Percentiles rank a stretch among this genome's conserved stretches.
Conservation (phyloP, 305 asterid species). For the Rubia tinctorum region DNA sequence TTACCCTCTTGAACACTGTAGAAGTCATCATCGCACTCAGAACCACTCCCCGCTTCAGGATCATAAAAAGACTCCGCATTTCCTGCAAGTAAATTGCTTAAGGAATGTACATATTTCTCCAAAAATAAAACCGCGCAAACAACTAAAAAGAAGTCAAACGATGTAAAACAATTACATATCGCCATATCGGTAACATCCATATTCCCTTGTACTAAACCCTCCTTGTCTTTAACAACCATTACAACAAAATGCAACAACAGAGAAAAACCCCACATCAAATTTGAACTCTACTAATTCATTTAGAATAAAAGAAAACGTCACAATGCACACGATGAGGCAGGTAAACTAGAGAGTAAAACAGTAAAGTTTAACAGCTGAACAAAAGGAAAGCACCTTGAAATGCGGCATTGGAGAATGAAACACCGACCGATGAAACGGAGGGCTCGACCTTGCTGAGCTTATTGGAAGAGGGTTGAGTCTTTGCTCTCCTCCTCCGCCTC, state of each 20-base stretch:
- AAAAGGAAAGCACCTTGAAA: slow-evolving; percentile 56
- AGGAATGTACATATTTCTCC: not conserved
- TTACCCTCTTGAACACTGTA: slow-evolving; percentile 86
- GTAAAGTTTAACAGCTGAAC: not conserved
- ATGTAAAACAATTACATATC: not conserved
- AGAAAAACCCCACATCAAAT: not conserved
- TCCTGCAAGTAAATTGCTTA: slow-evolving; percentile 37
- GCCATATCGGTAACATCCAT: not conserved
- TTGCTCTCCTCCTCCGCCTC: slow-evolving; percentile 43
- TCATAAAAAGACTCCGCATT: slow-evolving; percentile 76
- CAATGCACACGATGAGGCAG: not conserved
- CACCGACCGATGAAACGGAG: slow-evolving; percentile 41
- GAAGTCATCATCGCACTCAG: slow-evolving; percentile 80
- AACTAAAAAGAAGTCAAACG: not conserved
- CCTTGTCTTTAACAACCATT: not conserved
- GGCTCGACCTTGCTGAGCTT: slow-evolving; percentile 73
- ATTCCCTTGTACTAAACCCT: not conserved
- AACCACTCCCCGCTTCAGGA: slow-evolving; percentile 55
- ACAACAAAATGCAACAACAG: not conserved
- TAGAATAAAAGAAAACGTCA: not conserved
- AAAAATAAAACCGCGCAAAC: not conserved
- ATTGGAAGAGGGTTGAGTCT: slow-evolving; percentile 38
- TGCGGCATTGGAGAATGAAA: slow-evolving; percentile 65
- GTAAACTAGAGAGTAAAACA: not conserved
- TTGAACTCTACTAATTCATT: not conserved